A percentile compares a stretch with the other conserved stretches of the same genome.
These are phyloP conservation scores for Candida mesenterica DNA, from an alignment of 1,139 yeast genomes.

Conservation along the genomic window DNA sequence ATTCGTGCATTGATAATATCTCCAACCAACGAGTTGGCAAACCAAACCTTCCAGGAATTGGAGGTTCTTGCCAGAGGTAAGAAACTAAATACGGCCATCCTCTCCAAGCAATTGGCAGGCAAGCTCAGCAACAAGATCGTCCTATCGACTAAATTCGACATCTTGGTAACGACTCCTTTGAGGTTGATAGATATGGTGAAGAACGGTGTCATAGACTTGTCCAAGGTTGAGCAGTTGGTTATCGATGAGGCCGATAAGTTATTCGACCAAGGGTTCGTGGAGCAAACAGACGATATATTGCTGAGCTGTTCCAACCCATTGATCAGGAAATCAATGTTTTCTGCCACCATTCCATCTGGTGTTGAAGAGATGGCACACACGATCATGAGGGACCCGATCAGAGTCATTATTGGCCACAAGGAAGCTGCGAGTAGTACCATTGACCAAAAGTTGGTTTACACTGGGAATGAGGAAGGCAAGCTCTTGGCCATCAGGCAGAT, in stretches of 20 bases:
- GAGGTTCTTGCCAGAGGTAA: slow-evolving; percentile 52
- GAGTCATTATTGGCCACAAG: slow-evolving; percentile 89
- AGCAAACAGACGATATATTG: slow-evolving; percentile 85
- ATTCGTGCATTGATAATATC: slow-evolving; percentile 78
- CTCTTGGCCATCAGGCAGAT: slow-evolving; percentile 86
- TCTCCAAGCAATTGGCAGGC: slow-evolving; percentile 74
- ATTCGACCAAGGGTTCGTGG: slow-evolving; percentile 86
- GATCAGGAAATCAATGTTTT: slow-evolving; percentile 73
- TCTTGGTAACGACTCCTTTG: slow-evolving; percentile 84
- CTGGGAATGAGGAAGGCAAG: slow-evolving; percentile 96
- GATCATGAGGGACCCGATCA: slow-evolving; percentile 80
- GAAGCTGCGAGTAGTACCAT: slow-evolving; percentile 87
- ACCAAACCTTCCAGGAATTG: slow-evolving; percentile 76
- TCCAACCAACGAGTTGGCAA: slow-evolving; percentile 87
- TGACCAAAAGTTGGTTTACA: slow-evolving; percentile 79
- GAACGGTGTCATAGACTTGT: slow-evolving; percentile 55
- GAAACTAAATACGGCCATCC: slow-evolving; percentile 62
- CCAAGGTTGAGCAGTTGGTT: slow-evolving; percentile 67
- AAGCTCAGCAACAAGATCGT: slow-evolving; percentile 61
- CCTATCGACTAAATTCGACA: slow-evolving; percentile 66
- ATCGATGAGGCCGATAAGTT: slow-evolving; percentile 96
- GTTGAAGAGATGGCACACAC: slow-evolving; percentile 86
- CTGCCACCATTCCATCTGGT: slow-evolving; percentile 93
- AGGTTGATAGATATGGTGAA: slow-evolving; percentile 79
- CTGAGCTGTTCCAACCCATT: slow-evolving; percentile 58